Base-by-base conservation (phyloP, 768 basidiomycete species). In the Calocybe cyanea region DNA sequence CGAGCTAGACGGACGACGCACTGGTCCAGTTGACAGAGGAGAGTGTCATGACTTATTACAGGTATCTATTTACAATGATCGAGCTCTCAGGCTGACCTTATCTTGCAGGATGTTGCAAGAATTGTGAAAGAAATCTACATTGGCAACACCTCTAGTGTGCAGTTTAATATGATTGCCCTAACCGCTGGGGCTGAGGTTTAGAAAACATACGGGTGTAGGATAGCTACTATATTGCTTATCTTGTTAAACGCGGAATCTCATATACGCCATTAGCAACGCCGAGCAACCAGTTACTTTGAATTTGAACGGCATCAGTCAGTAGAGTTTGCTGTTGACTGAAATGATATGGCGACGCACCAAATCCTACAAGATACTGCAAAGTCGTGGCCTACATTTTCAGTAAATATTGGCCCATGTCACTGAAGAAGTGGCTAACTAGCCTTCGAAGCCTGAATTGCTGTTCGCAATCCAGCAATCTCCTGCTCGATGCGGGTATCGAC, bases 401-500 rank as follows among this genome's bases (percentile, higher is more conserved):
- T 41, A 31, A 32, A 49, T 23, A 38, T 38, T 18, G 49, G 38
- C 11, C 23, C 20, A 31, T 20, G 11, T 6, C 25, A 28, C 25
- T 6, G 10, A 24, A 36, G 9, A 45, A 28, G 23, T 39, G 25
- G 43, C 39, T 4, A 30, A 49, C 72, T 25, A 45, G 83, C 87
- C 78, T 92, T 92, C 43, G 87, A 87, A 0, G 87, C 81, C 60
- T 92, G 89, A 25, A 92, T 91, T 6, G 83, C 72, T 1, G 90
- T 94, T 45, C 88, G 72, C 43, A 96, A 63, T 2, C 80, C 82
- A 7, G 92, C 91, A 59, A 95, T 95, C 66, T 97, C 93, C 60
- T 90, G 89, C 65, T 99, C 95, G 54, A 98, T 97, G 61, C 90
- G 71, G 3, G 95, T 97, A 58, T 98, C 95, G 14, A 97, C 93